Evolutionary conservation across 202 grass and related monocot species (phyloP), one percentile per base, ranked within the genome.

Genomic region (Dendrocalamus latiflorus): DNA sequence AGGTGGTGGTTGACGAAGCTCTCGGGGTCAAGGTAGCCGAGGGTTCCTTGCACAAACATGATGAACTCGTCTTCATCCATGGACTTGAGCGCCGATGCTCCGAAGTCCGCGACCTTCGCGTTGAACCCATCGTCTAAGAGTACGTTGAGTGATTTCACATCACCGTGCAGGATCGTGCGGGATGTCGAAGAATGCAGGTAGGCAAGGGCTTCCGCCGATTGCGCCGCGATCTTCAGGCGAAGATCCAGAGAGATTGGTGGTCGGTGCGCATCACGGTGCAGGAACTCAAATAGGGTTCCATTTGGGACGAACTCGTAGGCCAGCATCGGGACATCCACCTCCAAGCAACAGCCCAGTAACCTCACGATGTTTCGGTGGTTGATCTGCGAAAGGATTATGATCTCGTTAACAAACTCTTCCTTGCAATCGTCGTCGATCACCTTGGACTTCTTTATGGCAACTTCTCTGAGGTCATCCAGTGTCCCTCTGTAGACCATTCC

Each of bases 1-100:
- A 85, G 60, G 39, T 78, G 82, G 9, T 68, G 68, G 9, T 69
- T 78, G 48, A 54, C 76, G 72, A 76, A 85, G 26, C 75, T 76
- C 82, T 84, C 72, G 17, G 82, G 72, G 26, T 84, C 82, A 13
- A 84, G 65, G 82, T 84, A 84, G 42, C 82, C 82, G 10, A 77
- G 8, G 30, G 82, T 78, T 57, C 73, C 82, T 21, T 85, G 82
- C 10, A 75, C 82, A 45, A 53, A 70, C 30, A 66, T 58, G 16
- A 75, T 68, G 51, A 85, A 50, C 14, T 78, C 73, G 48, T 45
- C 68, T 24, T 77, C 61, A 13, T 55, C 83, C 18, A 48, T 65
- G 41, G 76, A 76, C 30, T 28, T 76, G n/a, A 86, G 39, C 36
- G 41, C 55, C 42, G 83, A 80, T 0, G 70, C 53, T 9, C 75